Evolutionary conservation across 2,329 filamentous ascomycete species (phyloP).

Genomic region (Raffaelea ambrosiae): DNA sequence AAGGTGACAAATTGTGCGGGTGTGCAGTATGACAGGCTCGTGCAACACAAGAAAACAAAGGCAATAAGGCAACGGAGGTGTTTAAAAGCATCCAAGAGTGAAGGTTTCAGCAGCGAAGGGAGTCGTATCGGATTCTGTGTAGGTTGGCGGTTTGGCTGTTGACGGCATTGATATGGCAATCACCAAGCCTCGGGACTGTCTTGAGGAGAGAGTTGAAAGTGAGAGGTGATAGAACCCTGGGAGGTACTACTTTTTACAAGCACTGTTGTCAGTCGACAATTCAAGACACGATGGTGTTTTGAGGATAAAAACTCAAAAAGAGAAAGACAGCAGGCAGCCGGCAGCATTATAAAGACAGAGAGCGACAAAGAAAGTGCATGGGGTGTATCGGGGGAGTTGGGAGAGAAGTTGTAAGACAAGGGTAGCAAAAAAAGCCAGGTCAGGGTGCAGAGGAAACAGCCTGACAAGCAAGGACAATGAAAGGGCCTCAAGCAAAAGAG

Average conservation of each 20-base stretch:
- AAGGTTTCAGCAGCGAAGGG: too few species aligned
- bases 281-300: too few species aligned
- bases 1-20: not conserved
- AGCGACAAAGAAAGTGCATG: not conserved
- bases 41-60: too few species aligned
- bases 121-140: too few species aligned
- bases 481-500: not conserved
- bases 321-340: not conserved
- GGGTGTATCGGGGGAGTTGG: too few species aligned
- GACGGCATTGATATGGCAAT: not conserved
- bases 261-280: too few species aligned
- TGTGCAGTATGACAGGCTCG: too few species aligned
- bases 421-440: too few species aligned
- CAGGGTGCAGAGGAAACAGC: too few species aligned
- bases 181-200: constrained; percentile 1
- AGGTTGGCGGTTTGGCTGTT: not conserved
- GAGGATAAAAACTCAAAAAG: not conserved
- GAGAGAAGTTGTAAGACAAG: too few species aligned
- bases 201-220: constrained; percentile 4
- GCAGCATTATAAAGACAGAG: not conserved
- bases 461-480: not conserved
- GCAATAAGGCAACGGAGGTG: too few species aligned
- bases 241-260: not conserved
- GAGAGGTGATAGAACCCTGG: not conserved
- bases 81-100: too few species aligned